phyloP scores from a whole-genome alignment of 2,329 filamentous ascomycete genomes.

The Phyllosticta ampelicida region DNA sequence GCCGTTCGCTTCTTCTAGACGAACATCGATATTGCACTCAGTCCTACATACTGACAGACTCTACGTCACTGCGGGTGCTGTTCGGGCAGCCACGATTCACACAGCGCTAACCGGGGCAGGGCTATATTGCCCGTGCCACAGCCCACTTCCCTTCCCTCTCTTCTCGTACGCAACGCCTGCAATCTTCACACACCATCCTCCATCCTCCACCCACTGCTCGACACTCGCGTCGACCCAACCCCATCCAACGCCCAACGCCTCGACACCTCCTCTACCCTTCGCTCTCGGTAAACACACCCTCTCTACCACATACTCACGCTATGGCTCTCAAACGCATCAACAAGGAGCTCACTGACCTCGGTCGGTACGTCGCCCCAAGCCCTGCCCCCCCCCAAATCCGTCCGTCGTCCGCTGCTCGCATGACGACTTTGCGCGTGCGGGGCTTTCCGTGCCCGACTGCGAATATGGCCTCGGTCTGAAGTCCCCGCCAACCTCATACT shows the following conservation, averaged over 20 bases:
- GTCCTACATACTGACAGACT: not conserved
- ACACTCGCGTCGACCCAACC: constrained; percentile 1
- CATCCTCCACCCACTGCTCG: not conserved
- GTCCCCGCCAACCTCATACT: constrained; percentile 18
- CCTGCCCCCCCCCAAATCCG: constrained; percentile 12
- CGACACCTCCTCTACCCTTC: not conserved
- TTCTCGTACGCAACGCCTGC: constrained; percentile 4
- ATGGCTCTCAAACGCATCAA: constrained; percentile 94
- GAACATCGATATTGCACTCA: too few species aligned
- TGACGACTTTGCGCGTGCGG: constrained; percentile 24
- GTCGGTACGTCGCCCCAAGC: constrained; percentile 49
- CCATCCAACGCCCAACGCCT: constrained; percentile 9
- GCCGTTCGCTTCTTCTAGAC: too few species aligned
- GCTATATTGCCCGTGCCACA: constrained; percentile 11
- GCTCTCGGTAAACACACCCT: not conserved
- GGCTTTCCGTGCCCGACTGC: constrained; percentile 14
- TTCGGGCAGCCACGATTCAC: constrained; percentile 10
- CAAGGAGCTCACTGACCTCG: constrained; percentile 85
- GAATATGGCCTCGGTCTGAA: not conserved
- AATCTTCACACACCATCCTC: constrained; percentile 8
- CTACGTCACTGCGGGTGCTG: constrained; percentile 10
- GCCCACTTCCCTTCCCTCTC: constrained; percentile 9
- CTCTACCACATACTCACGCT: constrained; percentile 15
- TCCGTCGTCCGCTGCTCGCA: constrained; percentile 24
- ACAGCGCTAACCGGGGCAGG: constrained; percentile 7